Percentiles rank a stretch among this genome's conserved stretches.
phyloP scores from a whole-genome alignment of 176 grass and related monocot genomes.

The Microstegium vimineum region DNA sequence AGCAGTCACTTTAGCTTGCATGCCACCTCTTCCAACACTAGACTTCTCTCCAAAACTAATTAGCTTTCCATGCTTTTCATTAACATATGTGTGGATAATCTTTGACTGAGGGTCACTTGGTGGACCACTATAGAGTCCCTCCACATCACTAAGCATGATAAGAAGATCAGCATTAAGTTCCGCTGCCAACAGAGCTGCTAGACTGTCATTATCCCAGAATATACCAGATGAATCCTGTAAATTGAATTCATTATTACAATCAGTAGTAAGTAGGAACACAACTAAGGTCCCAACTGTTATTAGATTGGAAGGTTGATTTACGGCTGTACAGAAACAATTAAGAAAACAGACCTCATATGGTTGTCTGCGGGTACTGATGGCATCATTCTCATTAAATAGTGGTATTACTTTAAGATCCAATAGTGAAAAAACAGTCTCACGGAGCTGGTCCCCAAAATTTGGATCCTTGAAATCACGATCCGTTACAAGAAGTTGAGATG shows the following conservation, averaged over 20 bases:
- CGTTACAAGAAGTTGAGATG: slow-evolving; percentile 95
- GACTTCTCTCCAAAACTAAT: slow-evolving; percentile 98
- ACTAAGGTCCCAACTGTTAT: not conserved
- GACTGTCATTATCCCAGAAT: slow-evolving; percentile 99
- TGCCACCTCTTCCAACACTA: slow-evolving; percentile 89
- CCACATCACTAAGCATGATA: slow-evolving; percentile 93
- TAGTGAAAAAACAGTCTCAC: slow-evolving; percentile 63
- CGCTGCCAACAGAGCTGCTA: slow-evolving; percentile 74
- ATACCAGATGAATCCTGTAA: slow-evolving; percentile 85
- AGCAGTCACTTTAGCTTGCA: slow-evolving; percentile 95
- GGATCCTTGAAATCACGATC: slow-evolving; percentile 85
- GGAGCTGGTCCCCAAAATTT: slow-evolving; percentile 75
- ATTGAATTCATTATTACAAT: slow-evolving; percentile 21
- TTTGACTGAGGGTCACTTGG: slow-evolving; percentile 83
- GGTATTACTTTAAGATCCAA: slow-evolving; percentile 78
- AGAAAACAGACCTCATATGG: slow-evolving; percentile 74
- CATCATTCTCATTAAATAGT: slow-evolving; percentile 93
- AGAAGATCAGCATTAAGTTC: slow-evolving; percentile 91
- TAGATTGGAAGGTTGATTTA: too few species aligned
- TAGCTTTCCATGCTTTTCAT: slow-evolving; percentile 71
- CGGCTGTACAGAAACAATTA: not conserved
- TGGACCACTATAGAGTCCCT: slow-evolving; percentile 90
- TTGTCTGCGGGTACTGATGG: slow-evolving; percentile 88
- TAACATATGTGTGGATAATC: slow-evolving; percentile 88
- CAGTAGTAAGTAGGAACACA: not conserved